Evolutionary conservation across 176 grass and related monocot species (phyloP).

Genomic region (Alloteropsis semialata): DNA sequence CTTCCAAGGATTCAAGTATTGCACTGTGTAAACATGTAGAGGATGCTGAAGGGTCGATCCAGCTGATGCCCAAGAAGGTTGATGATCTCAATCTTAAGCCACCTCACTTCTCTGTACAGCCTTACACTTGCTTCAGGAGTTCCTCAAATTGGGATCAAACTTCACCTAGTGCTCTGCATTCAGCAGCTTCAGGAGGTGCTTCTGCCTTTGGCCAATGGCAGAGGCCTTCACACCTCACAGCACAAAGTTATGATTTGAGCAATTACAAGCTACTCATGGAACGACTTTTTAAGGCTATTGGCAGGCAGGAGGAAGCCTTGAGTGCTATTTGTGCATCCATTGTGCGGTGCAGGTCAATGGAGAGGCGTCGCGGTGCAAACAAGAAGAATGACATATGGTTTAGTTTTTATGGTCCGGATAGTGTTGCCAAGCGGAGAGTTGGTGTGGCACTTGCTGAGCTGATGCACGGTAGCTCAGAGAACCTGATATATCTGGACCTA

Average conservation of each 20-base stretch:
- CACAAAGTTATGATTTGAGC: constrained; percentile 50
- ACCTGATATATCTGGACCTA: too few relatives aligned
- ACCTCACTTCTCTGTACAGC: constrained; percentile 23
- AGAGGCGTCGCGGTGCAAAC: too few relatives aligned
- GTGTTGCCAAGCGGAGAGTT: too few relatives aligned
- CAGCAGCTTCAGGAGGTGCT: constrained; percentile 26
- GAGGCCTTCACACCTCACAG: constrained; percentile 20
- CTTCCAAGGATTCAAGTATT: constrained; percentile 36
- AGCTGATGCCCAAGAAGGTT: constrained; percentile 36
- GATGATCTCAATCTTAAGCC: constrained; percentile 39
- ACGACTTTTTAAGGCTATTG: constrained; percentile 62
- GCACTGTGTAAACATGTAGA: constrained; percentile 20
- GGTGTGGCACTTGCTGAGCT: too few relatives aligned
- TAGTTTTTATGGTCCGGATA: too few relatives aligned
- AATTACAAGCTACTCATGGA: constrained; percentile 71
- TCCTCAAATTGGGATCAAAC: constrained; percentile 27
- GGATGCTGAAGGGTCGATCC: constrained; percentile 22
- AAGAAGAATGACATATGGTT: too few relatives aligned
- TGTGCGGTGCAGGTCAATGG: too few relatives aligned
- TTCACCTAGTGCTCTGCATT: constrained; percentile 39
- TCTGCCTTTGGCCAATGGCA: constrained; percentile 61
- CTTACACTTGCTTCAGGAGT: constrained; percentile 30
- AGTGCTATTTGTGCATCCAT: too few relatives aligned
- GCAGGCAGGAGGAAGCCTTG: too few relatives aligned
- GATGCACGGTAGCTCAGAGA: too few relatives aligned